These are phyloP conservation scores for Arthrobotrys sinensis DNA, from an alignment of 2,329 filamentous ascomycete species.

Conservation along the genomic window DNA sequence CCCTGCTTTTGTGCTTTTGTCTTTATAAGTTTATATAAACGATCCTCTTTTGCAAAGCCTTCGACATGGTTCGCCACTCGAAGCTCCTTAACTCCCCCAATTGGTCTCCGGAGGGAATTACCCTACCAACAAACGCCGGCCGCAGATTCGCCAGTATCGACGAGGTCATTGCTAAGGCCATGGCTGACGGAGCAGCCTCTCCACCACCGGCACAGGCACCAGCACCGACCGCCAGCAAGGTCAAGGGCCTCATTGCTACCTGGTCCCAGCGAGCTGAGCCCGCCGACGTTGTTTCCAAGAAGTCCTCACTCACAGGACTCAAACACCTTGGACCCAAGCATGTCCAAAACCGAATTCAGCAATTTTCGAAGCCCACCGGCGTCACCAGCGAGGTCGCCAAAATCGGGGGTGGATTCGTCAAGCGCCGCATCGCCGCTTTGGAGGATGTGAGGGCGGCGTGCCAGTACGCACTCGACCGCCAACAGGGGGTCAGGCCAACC, in stretches of 20 bases:
- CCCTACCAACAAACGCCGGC: background rate
- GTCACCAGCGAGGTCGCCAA: background rate
- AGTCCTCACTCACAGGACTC: constrained; percentile 12
- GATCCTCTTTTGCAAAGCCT: background rate
- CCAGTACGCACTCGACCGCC: constrained; percentile 20
- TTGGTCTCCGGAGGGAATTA: constrained; percentile 7
- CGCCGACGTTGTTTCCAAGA: background rate
- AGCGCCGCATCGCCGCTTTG: constrained; percentile 41
- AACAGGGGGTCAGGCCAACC: constrained; percentile 1
- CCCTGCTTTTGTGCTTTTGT: constrained; percentile 5
- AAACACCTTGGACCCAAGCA: constrained; percentile 24
- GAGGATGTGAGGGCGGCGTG: constrained; percentile 18
- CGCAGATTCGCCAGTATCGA: constrained; percentile 7
- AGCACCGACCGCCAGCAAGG: constrained; percentile 26
- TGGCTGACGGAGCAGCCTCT: constrained; percentile 1
- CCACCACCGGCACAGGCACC: background rate
- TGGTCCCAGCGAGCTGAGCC: constrained; percentile 33
- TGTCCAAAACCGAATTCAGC: constrained; percentile 16
- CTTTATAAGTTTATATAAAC: constrained; percentile 4
- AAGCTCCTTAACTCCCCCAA: background rate
- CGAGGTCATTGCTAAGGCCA: constrained; percentile 9
- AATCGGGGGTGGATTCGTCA: constrained; percentile 26
- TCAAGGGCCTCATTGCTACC: constrained; percentile 37
- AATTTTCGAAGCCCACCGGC: constrained; percentile 11
- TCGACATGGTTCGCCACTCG: constrained; percentile 9